Evolutionary conservation across 371 early-diverging fungal genomes (phyloP).

Genomic region (Cladochytrium tenue): DNA sequence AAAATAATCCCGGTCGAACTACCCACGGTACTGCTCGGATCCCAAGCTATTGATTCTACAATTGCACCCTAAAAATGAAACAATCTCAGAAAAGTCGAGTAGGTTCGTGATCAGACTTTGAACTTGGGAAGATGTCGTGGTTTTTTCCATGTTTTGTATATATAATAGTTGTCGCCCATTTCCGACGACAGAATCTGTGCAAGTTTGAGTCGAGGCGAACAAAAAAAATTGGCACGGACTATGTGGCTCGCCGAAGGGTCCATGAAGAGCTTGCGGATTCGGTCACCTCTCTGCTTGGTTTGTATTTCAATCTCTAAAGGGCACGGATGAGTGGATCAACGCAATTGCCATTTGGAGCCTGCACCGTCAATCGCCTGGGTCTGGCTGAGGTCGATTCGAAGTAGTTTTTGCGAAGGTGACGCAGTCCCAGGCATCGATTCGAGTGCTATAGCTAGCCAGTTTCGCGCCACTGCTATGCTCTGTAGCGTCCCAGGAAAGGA

Average conservation of each 20-base stretch:
- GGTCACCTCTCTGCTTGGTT: slow-evolving; percentile 63
- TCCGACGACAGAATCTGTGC: slow-evolving; percentile 70
- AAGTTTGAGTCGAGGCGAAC: neutral
- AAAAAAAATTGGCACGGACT: neutral
- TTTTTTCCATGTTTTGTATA: slow-evolving; percentile 75
- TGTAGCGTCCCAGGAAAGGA: slow-evolving; percentile 69
- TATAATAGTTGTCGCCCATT: slow-evolving; percentile 85
- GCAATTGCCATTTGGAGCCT: neutral
- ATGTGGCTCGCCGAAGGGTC: slow-evolving; percentile 87
- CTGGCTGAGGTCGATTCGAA: slow-evolving; percentile 77
- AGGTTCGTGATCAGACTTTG: slow-evolving; percentile 43
- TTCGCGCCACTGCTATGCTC: slow-evolving; percentile 76
- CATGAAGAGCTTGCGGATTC: slow-evolving; percentile 71
- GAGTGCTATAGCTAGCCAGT: slow-evolving; percentile 72
- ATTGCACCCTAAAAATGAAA: slow-evolving; percentile 61
- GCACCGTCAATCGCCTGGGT: slow-evolving; percentile 68
- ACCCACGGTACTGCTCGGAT: slow-evolving; percentile 39
- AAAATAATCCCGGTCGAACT: slow-evolving; percentile 75
- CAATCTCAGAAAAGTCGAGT: neutral
- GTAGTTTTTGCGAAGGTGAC: slow-evolving; percentile 25
- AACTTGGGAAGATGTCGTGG: slow-evolving; percentile 68
- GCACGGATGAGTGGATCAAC: neutral
- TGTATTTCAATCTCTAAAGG: slow-evolving; percentile 70
- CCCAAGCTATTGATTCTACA: slow-evolving; percentile 88
- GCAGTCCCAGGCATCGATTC: slow-evolving; percentile 44